Percentiles rank a stretch among this genome's conserved stretches.
Conservation (phyloP, 2,329 filamentous ascomycete genomes). For the Sarocladium oryzae region DNA sequence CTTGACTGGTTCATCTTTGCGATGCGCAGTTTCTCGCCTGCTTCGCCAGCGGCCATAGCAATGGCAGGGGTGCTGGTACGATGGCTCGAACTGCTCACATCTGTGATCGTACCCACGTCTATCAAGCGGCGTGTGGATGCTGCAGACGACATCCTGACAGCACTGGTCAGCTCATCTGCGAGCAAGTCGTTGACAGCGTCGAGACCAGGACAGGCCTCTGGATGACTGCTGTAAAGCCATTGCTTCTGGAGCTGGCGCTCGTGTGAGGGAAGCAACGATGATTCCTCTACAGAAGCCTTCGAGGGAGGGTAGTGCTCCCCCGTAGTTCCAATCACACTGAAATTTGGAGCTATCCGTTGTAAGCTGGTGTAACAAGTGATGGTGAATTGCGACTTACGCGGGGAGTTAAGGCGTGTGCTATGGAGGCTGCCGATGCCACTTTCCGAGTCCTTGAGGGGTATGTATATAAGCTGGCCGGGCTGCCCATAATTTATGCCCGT, state of each 20-base stretch:
- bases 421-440: slow-evolving; percentile 22
- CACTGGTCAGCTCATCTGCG: slow-evolving; percentile 28
- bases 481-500: slow-evolving; percentile 27
- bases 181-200: slow-evolving; percentile 25
- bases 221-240: slow-evolving; percentile 46
- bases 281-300: slow-evolving; percentile 16
- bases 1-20: slow-evolving; percentile 41
- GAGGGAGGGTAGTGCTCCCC: slow-evolving; percentile 29
- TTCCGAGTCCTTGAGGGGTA: slow-evolving; percentile 17
- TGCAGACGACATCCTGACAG: slow-evolving; percentile 21
- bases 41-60: slow-evolving; percentile 47
- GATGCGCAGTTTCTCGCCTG: slow-evolving; percentile 52
- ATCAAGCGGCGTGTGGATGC: slow-evolving; percentile 32
- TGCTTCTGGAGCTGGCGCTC: slow-evolving; percentile 31
- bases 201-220: slow-evolving; percentile 40
- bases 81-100: slow-evolving; percentile 26
- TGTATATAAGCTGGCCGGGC: slow-evolving; percentile 26
- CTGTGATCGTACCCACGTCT: slow-evolving; percentile 47
- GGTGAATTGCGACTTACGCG: slow-evolving; percentile 17
- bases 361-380: neutral
- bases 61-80: slow-evolving; percentile 28
- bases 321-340: slow-evolving; percentile 25
- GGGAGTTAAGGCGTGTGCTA: slow-evolving; percentile 22
- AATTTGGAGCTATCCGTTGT: slow-evolving; percentile 21
- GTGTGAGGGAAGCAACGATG: slow-evolving; percentile 20